These are phyloP conservation scores for Fusarium begoniae DNA, from an alignment of 2,329 filamentous ascomycete species.

Conservation along the genomic window DNA sequence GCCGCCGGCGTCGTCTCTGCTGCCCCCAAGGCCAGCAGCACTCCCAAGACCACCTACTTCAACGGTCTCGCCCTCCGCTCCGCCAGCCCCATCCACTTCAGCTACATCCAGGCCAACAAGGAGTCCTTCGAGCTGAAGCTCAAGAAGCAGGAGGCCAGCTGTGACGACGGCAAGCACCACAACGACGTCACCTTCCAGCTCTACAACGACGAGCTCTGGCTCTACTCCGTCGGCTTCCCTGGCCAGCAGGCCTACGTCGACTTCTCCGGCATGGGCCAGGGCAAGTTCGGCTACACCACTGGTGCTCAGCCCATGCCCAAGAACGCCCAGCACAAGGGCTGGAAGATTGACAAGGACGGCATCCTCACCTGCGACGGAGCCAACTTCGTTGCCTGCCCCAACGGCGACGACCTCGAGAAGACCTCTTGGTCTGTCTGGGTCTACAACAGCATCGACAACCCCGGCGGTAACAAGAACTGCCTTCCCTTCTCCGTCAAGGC, in stretches of 20 bases:
- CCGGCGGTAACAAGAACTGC: slow-evolving; percentile 51
- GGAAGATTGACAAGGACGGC: slow-evolving; percentile 53
- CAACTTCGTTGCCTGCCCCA: slow-evolving; percentile 63
- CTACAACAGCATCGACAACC: slow-evolving; percentile 43
- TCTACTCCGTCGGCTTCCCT: slow-evolving; percentile 51
- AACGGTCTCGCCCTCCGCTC: slow-evolving; percentile 60
- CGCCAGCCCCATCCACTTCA: slow-evolving; percentile 59
- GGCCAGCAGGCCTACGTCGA: slow-evolving; percentile 63
- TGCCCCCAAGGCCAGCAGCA: slow-evolving; percentile 29
- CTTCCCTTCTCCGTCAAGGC: slow-evolving; percentile 48
- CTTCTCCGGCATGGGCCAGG: slow-evolving; percentile 67
- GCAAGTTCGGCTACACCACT: slow-evolving; percentile 62
- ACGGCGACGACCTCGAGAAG: slow-evolving; percentile 42
- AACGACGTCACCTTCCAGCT: slow-evolving; percentile 61
- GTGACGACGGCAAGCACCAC: slow-evolving; percentile 44
- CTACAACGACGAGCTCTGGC: slow-evolving; percentile 54
- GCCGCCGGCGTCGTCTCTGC: slow-evolving; percentile 43
- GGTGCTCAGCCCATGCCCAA: slow-evolving; percentile 50
- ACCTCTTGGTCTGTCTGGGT: slow-evolving; percentile 54
- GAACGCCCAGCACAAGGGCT: slow-evolving; percentile 59
- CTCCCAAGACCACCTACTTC: slow-evolving; percentile 52
- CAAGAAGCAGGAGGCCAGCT: slow-evolving; percentile 58
- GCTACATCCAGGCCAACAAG: slow-evolving; percentile 54
- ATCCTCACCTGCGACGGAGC: slow-evolving; percentile 57
- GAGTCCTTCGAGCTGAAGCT: slow-evolving; percentile 56